These are phyloP conservation scores for Pyropia yezoensis DNA, from an alignment of 23 red algal genomes.

Conservation along the genomic window DNA sequence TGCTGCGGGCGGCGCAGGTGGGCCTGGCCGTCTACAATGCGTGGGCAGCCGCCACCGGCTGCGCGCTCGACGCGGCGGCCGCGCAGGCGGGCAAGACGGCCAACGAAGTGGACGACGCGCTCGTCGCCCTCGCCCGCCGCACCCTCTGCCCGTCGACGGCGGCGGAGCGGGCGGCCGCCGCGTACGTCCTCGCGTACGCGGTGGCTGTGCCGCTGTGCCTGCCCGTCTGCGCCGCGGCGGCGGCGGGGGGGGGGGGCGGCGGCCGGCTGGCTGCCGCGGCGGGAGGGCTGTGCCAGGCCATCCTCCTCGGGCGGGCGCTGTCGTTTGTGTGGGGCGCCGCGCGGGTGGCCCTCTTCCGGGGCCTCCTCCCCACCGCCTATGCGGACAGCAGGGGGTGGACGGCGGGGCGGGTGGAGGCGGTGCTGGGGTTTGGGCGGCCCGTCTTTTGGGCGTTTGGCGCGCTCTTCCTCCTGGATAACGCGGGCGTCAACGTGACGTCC, in stretches of 20 bases:
- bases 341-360: background rate
- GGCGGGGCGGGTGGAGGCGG: background rate
- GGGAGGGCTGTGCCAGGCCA: background rate
- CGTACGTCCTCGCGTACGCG: background rate
- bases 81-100: background rate
- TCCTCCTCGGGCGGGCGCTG: background rate
- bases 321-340: background rate
- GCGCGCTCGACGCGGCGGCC: background rate
- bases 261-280: background rate
- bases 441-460: background rate
- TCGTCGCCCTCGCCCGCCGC: background rate
- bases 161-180: background rate
- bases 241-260: no score
- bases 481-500: background rate
- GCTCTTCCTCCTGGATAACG: background rate
- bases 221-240: no score
- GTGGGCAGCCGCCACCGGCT: background rate
- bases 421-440: background rate
- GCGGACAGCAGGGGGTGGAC: background rate
- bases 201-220: background rate
- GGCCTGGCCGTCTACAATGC: background rate
- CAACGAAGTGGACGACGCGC: background rate
- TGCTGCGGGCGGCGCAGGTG: background rate
- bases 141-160: background rate
- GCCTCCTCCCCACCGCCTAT: background rate